Percentiles rank a stretch among this genome's conserved stretches.
Conservation (phyloP, 257 asterid species). For the Striga asiatica region DNA sequence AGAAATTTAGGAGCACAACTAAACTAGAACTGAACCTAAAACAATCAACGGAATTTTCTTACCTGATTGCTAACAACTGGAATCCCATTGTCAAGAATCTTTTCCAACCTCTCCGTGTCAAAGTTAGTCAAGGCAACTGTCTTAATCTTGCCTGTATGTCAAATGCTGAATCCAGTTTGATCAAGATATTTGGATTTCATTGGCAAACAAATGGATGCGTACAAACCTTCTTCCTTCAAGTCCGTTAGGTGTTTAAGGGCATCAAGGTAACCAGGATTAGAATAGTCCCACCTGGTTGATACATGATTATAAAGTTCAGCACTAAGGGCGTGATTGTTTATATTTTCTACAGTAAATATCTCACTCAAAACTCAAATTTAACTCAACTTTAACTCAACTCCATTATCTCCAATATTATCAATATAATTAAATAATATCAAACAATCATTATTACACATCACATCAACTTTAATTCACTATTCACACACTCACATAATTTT, state of each 20-base stretch:
- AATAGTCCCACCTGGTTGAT: conserved; percentile 88
- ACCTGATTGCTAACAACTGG: conserved; percentile 98
- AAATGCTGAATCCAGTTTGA: conserved; percentile 25
- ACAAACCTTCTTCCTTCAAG: conserved; percentile 85
- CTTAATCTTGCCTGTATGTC: conserved; percentile 81
- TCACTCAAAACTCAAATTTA: too few species aligned
- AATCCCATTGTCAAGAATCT: conserved; percentile 78
- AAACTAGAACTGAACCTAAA: background rate
- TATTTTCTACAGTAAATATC: too few species aligned
- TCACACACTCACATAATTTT: too few species aligned
- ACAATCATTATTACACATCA: too few species aligned
- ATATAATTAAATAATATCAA: too few species aligned
- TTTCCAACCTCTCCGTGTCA: conserved; percentile 76
- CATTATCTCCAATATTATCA: too few species aligned
- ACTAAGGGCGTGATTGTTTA: too few species aligned
- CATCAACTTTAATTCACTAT: too few species aligned
- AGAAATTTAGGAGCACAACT: background rate
- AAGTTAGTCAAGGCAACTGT: conserved; percentile 93
- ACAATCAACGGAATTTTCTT: background rate
- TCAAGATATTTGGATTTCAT: conserved; percentile 16
- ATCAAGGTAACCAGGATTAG: conserved; percentile 86
- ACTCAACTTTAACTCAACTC: too few species aligned
- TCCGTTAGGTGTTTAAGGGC: conserved; percentile 96
- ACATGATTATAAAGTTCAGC: conserved; percentile 14
- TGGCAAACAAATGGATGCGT: conserved; percentile 8